Evolutionary conservation across 1,139 yeast genomes (phyloP), one percentile per base, ranked within the genome.

Genomic region (Candida glucosophila): DNA sequence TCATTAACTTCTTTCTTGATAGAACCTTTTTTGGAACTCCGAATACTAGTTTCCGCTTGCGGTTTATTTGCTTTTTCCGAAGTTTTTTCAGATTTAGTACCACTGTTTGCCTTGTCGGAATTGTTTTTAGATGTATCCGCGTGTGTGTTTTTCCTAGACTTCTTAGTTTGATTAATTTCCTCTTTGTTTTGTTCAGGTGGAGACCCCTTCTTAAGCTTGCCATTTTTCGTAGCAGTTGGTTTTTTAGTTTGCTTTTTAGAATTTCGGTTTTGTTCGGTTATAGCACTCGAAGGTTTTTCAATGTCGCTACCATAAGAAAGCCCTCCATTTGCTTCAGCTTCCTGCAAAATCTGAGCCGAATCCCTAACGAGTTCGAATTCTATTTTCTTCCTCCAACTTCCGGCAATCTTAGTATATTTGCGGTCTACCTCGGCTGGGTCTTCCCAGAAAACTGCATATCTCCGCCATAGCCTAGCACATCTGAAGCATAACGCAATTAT

Each of bases 391-490:
- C 68, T 73, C 70, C 75, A 67, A 2, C 77, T 74, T 28, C 62
- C 34, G 45, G 59, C 33, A 14, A 40, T 50, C 27, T 48, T 53
- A 8, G 49, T 40, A 18, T 48, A 48, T 26, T 69, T 75, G 43
- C 64, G 69, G 24, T 74, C 55, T 0, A 83, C 75, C 31, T 79
- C 90, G 14, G 57, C 45, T 0, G 95, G 95, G 24, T 73, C 74
- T 38, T 77, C 86, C 97, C 98, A 90, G n/a, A 64, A 63, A 1
- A 82, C 77, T 0, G 88, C 96, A 48, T 90, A 90, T 22, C 92
- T 59, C 46, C 95, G 65, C 98, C 98, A 90, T 21, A 90, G 49
- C 31, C 78, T 64, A 0, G 96, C 95, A 58, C 98, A 90, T 29
- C 97, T 63, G 24, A 69, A 56, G 47, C 98, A 90, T 11, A 90